These are phyloP conservation scores for Hibiscus tridactylites DNA, from an alignment of 345 rosid species.

Conservation along the genomic window DNA sequence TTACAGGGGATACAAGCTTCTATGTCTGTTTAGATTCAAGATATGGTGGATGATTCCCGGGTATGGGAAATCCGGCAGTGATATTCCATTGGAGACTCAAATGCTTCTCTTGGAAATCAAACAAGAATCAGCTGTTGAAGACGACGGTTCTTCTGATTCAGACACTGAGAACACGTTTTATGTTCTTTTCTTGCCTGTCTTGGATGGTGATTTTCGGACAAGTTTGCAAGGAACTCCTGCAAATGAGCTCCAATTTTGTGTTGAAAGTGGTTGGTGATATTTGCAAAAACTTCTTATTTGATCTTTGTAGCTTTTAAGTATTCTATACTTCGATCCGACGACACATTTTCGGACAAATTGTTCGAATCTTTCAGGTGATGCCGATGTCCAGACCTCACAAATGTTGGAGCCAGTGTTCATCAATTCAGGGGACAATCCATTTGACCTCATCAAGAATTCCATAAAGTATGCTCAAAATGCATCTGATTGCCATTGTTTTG, in stretches of 20 bases:
- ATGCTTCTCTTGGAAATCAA: constrained; percentile 45
- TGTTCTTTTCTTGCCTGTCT: constrained; percentile 43
- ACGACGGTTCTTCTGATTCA: constrained; percentile 8
- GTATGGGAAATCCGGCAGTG: constrained; percentile 36
- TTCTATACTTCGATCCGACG: not conserved
- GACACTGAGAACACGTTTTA: constrained; percentile 19
- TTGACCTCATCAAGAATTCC: constrained; percentile 45
- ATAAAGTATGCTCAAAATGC: constrained; percentile 28
- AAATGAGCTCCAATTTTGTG: constrained; percentile 51
- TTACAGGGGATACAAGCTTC: constrained; percentile 39
- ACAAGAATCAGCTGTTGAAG: constrained; percentile 28
- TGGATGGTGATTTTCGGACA: constrained; percentile 49
- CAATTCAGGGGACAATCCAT: constrained; percentile 52
- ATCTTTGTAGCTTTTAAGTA: not conserved
- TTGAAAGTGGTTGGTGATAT: constrained; percentile 41
- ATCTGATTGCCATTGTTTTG: not conserved
- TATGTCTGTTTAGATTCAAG: constrained; percentile 45
- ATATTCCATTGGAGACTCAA: constrained; percentile 54
- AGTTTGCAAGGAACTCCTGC: constrained; percentile 45
- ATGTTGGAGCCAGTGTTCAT: constrained; percentile 40
- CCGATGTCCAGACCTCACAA: constrained; percentile 27
- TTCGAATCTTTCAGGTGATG: constrained; percentile 33
- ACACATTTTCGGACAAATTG: too few species aligned
- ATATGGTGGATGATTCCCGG: constrained; percentile 76
- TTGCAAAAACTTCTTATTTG: not conserved